Conservation (phyloP, 805 yeast species). For the Geotrichum ghanense region DNA sequence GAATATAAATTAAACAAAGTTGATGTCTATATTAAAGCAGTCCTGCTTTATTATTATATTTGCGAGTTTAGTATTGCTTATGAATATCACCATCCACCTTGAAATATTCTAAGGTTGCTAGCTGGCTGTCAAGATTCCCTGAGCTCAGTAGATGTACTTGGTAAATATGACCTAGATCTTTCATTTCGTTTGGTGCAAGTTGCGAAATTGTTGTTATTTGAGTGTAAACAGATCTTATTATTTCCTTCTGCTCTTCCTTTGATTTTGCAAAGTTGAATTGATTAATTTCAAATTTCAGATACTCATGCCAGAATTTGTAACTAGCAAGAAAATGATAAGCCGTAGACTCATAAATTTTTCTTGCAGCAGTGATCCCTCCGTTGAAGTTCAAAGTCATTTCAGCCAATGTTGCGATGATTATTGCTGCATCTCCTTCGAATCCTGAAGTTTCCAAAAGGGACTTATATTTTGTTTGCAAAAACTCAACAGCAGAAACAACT, state of each 20-base stretch:
- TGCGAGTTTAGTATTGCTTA: background rate
- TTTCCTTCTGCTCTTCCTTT: conserved; percentile 1
- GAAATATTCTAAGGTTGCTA: conserved; percentile 7
- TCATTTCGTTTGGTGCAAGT: conserved; percentile 14
- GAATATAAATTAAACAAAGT: no score
- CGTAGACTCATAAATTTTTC: conserved; percentile 14
- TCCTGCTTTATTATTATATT: no score
- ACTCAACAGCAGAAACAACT: conserved; percentile 6
- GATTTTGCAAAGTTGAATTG: conserved; percentile 5
- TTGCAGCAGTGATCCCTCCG: conserved; percentile 17
- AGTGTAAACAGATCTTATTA: background rate
- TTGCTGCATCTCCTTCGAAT: conserved; percentile 5
- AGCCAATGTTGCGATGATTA: conserved; percentile 1
- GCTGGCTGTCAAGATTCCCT: background rate
- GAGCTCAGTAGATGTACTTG: conserved; percentile 17
- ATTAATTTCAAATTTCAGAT: conserved; percentile 22
- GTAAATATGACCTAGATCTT: conserved; percentile 22
- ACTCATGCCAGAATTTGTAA: conserved; percentile 23
- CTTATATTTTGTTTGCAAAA: conserved; percentile 4
- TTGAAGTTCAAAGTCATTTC: conserved; percentile 15
- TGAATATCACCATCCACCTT: conserved; percentile 6
- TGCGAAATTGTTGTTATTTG: conserved; percentile 13
- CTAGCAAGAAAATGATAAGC: conserved; percentile 14
- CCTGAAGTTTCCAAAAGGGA: conserved; percentile 4
- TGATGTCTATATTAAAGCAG: no score